phyloP scores from a whole-genome alignment of 768 basidiomycete species.

The Antrodiella citrinella region DNA sequence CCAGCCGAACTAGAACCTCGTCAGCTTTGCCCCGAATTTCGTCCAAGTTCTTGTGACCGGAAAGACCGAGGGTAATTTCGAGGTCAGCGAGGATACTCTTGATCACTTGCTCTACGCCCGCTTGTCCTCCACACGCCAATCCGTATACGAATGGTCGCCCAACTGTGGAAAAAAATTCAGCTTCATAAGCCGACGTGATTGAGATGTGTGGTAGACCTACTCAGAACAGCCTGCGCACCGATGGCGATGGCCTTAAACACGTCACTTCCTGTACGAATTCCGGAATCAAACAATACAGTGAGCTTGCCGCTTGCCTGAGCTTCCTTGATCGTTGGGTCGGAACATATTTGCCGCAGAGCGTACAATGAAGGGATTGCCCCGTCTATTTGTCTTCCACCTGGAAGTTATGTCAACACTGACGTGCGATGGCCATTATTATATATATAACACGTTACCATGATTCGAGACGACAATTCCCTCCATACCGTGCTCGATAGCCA shows the following conservation, averaged over 20 bases:
- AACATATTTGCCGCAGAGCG: conserved; percentile 61
- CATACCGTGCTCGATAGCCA: conserved; percentile 52
- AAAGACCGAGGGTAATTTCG: conserved; percentile 53
- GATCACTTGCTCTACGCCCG: conserved; percentile 70
- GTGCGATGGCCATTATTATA: background rate
- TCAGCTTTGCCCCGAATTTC: conserved; percentile 57
- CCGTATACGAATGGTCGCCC: conserved; percentile 74
- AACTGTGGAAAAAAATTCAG: conserved; percentile 31
- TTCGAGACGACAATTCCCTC: conserved; percentile 79
- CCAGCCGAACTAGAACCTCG: conserved; percentile 29
- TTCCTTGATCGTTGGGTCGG: conserved; percentile 46
- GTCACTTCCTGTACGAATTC: conserved; percentile 78
- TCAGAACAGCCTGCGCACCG: conserved; percentile 74
- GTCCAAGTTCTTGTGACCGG: conserved; percentile 48
- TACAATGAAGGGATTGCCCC: conserved; percentile 69
- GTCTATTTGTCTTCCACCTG: conserved; percentile 71
- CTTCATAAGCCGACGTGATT: background rate
- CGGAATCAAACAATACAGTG: conserved; percentile 70
- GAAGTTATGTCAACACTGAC: too few relatives aligned
- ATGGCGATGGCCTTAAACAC: conserved; percentile 80
- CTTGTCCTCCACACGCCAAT: conserved; percentile 59
- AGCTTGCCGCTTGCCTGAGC: conserved; percentile 56
- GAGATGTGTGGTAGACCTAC: conserved; percentile 31
- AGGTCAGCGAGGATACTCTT: conserved; percentile 60
- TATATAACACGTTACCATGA: conserved; percentile 50